Conservation (phyloP, 306 rosid species). For the Pyrus communis region DNA sequence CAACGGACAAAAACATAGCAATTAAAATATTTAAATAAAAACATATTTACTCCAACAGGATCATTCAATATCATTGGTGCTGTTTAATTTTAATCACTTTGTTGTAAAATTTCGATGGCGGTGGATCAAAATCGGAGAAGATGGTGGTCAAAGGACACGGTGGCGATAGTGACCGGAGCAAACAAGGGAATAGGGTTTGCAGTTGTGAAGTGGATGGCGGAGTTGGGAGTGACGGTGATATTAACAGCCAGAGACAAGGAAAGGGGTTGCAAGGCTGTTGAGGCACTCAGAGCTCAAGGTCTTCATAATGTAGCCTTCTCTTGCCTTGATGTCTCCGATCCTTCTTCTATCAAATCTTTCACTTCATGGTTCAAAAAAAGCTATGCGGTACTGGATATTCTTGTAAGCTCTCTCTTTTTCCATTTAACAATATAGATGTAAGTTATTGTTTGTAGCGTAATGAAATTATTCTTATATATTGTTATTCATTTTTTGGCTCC, state of each 20-base stretch:
- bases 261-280: slow-evolving; percentile 54
- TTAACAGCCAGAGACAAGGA: slow-evolving; percentile 56
- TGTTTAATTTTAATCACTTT: too few species aligned
- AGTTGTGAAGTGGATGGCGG: slow-evolving; percentile 53
- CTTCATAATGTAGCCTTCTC: slow-evolving; percentile 30
- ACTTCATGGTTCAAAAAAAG: slow-evolving; percentile 37
- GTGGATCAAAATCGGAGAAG: slow-evolving; percentile 16
- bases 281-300: slow-evolving; percentile 36
- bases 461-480: too few species aligned
- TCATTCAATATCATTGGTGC: neutral
- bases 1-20: too few species aligned
- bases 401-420: slow-evolving; percentile 17
- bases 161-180: slow-evolving; percentile 82
- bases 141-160: slow-evolving; percentile 82
- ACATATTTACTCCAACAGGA: too few species aligned
- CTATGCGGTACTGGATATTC: slow-evolving; percentile 65
- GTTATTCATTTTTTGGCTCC: too few species aligned
- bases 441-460: too few species aligned
- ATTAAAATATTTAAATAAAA: too few species aligned
- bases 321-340: slow-evolving; percentile 62
- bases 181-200: slow-evolving; percentile 87
- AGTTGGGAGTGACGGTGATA: slow-evolving; percentile 56
- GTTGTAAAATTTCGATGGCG: neutral
- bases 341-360: slow-evolving; percentile 47
- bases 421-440: too few species aligned